Base-by-base conservation (phyloP, 2,329 filamentous ascomycete species). In the Penicillium sp. region DNA sequence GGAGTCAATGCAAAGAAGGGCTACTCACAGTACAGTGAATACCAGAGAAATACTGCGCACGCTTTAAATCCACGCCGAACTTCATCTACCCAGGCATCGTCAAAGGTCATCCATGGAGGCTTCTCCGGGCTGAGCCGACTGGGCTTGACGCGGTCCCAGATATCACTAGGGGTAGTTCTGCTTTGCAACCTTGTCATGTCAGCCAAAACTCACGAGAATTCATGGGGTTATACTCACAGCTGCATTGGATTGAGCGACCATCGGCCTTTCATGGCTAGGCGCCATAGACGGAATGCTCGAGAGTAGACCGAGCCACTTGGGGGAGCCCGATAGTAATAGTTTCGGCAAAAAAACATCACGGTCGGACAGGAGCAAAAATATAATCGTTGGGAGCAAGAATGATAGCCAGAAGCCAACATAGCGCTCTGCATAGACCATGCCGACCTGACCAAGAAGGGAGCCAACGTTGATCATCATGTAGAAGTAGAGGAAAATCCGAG, bases 31-130 rank as follows among this genome's bases (percentile, higher is more conserved):
- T 77, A 83, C 10, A 82, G 72, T n/a, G 80, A 80, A 54, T 77
- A 84, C 73, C 81, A 83, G 59, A 83, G 75, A 74, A 90, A 93
- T 33, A 91, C 88, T 62, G 84, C 81, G 78, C 87, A 90, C 55
- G 88, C 87, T 65, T 83, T 80, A 55, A 90, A 78, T 59, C 88
- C 89, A 74, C 89, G 87, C 52, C 81, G 81, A 49, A 92, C 86
- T 70, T 93, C 88, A 69, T 91, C 89, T 33, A 93, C 90, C 89
- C 90, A 93, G 52, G 85, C 84, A 64, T 93, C 90, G 60, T 93
- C 90, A 65, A 91, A 92, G 0, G 87, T 89, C 87, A 93, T 92
- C 70, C 70, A 72, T 5, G n/a, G n/a, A 1, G 70, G 70, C 10
- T 66, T 66, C 42, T 53, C 53, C 2, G 61, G 42, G 0, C 68